phyloP scores from a whole-genome alignment of 805 yeast genomes.

The Wickerhamiella bombiphila region DNA sequence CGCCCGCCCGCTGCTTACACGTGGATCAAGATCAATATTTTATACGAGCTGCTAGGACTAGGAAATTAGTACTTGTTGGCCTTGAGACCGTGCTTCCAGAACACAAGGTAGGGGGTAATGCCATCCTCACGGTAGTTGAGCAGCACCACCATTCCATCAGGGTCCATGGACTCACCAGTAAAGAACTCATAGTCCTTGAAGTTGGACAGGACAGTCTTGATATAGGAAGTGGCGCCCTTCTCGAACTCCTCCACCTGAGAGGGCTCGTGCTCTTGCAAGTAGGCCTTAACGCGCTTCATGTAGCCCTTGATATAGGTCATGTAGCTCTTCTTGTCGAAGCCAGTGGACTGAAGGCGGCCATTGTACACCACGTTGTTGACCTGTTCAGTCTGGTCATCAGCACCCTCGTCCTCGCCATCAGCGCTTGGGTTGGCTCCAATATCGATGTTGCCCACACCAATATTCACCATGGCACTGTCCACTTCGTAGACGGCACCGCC shows the following conservation, averaged over 20 bases:
- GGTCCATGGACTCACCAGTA: slow-evolving; percentile 99
- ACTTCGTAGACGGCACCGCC: slow-evolving; percentile 93
- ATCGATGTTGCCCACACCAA: slow-evolving; percentile 76
- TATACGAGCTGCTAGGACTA: background rate
- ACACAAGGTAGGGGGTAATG: slow-evolving; percentile 88
- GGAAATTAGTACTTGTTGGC: slow-evolving; percentile 69
- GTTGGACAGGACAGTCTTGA: slow-evolving; percentile 86
- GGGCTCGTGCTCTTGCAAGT: slow-evolving; percentile 79
- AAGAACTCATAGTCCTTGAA: slow-evolving; percentile 99
- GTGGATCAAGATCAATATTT: background rate
- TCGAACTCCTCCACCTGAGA: slow-evolving; percentile 78
- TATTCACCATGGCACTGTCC: slow-evolving; percentile 83
- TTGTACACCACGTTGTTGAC: slow-evolving; percentile 98
- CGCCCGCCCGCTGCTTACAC: background rate
- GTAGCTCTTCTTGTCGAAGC: slow-evolving; percentile 96
- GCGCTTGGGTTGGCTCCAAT: slow-evolving; percentile 99
- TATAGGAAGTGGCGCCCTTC: slow-evolving; percentile 94
- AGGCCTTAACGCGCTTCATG: slow-evolving; percentile 92
- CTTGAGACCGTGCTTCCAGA: slow-evolving; percentile 97
- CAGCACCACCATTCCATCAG: slow-evolving; percentile 95
- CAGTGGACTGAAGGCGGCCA: slow-evolving; percentile 92
- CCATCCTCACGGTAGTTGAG: slow-evolving; percentile 99
- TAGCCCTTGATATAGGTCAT: slow-evolving; percentile 93
- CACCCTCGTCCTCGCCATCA: slow-evolving; percentile 74
- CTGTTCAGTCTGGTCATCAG: slow-evolving; percentile 72